Evolutionary conservation across 305 asterid genomes (phyloP), one percentile per base, ranked within the genome.

Genomic region (Fraxinus greggii): DNA sequence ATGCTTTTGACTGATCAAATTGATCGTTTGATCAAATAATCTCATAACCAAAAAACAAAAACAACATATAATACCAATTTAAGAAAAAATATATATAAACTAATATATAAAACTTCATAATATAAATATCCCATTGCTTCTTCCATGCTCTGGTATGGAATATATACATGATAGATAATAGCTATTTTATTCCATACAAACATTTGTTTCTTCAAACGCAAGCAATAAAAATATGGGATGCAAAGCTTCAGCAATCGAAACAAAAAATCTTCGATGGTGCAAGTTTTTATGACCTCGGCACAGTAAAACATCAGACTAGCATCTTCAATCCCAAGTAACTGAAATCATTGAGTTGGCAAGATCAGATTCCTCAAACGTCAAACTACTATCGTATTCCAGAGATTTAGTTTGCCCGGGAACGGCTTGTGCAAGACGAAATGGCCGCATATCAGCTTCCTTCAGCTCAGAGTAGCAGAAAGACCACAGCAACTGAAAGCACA

Each of bases 281-380:
- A 78, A 78, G 83, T 56, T 74, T 78, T 35, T 26, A 29, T 36
- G 26, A 42, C 23, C 59, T 32, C 35, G 56, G 6, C 19, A 69
- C 70, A 65, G 75, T 17, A 28, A 12, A 28, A 32, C 67, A 24
- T 21, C 78, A 45, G 10, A 4, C 24, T 23, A 56, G 33, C 70
- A 24, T 0, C 17, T 13, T 90, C 91, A 91, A 61, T 89, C 95
- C 98, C 98, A 95, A 13, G 95, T 88, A 74, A 95, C 91, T 0
- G 95, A 92, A 82, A 95, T 86, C 93, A 95, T 95, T 0, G 97
- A 88, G 88, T 95, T 95, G 88, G 93, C 95, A 70, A 95, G 92
- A 70, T 97, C 97, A 0, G 97, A 91, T 28, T 90, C 92, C 86
- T 88, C 96, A 29, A 93, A 90, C 42, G 93, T 95, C 26, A 86